Conservation (phyloP, 2,329 filamentous ascomycete species). For the Helicocarpus griseus region DNA sequence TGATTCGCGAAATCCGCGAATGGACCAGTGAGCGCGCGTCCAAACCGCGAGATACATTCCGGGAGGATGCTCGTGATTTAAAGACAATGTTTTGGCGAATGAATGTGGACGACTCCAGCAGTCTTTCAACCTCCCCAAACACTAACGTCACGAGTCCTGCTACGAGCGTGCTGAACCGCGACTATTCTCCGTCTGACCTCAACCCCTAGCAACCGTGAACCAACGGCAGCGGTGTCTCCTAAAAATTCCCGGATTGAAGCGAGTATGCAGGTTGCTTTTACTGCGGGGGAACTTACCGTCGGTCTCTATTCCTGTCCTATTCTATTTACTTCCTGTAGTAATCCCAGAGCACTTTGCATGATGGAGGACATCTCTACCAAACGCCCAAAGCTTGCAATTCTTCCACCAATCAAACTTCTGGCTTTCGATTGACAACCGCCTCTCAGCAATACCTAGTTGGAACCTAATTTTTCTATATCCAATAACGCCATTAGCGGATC, state of each 20-base stretch:
- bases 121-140: conserved; percentile 20
- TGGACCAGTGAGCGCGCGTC: conserved; percentile 71
- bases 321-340: background rate
- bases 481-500: too few relatives aligned
- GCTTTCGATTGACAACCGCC: background rate
- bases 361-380: background rate
- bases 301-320: background rate
- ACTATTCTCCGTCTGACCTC: background rate
- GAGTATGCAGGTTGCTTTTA: background rate
- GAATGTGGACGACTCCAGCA: conserved; percentile 40
- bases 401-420: background rate
- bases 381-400: background rate
- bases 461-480: too few relatives aligned
- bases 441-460: background rate
- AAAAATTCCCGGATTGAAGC: background rate
- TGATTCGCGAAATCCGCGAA: conserved; percentile 66
- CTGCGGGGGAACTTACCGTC: background rate
- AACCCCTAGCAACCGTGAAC: background rate
- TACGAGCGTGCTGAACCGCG: conserved; percentile 5
- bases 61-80: conserved; percentile 63
- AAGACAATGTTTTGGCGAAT: conserved; percentile 61
- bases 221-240: background rate
- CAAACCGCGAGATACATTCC: conserved; percentile 40
- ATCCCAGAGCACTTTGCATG: too few relatives aligned
- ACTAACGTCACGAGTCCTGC: conserved; percentile 6